Evolutionary conservation across 2,329 filamentous ascomycete species (phyloP).

Genomic region (Penicillium hordei): DNA sequence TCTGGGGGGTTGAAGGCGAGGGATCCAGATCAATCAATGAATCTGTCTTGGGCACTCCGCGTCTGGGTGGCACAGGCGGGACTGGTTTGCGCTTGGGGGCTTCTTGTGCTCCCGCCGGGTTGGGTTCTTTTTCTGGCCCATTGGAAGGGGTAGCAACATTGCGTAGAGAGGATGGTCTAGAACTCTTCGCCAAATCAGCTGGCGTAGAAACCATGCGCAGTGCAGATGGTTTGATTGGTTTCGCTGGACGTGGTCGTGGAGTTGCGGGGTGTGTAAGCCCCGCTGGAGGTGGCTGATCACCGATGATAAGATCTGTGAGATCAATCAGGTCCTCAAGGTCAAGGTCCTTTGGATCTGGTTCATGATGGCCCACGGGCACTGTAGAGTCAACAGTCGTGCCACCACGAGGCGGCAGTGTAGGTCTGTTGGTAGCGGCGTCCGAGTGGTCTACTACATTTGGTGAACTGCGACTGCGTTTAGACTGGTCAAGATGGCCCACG

Average conservation of each 20-base stretch:
- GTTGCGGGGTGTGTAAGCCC: constrained; percentile 20
- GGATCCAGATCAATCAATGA: constrained; percentile 19
- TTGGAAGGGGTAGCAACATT: not conserved
- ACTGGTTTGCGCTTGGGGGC: constrained; percentile 35
- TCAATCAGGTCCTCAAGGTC: constrained; percentile 42
- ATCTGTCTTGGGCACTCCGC: constrained; percentile 21
- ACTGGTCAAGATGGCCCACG: constrained; percentile 36
- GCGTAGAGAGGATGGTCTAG: constrained; percentile 1
- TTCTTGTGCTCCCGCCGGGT: constrained; percentile 19
- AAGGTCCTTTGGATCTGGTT: constrained; percentile 24
- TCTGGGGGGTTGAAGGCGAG: constrained; percentile 27
- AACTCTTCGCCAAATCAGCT: constrained; percentile 15
- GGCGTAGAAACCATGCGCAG: constrained; percentile 38
- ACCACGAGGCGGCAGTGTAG: constrained; percentile 42
- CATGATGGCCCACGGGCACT: constrained; percentile 10
- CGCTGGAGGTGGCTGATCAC: constrained; percentile 18
- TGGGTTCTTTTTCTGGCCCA: not conserved
- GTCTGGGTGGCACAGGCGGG: constrained; percentile 42
- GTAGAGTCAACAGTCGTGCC: constrained; percentile 23
- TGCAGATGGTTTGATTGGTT: constrained; percentile 47
- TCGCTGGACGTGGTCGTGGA: constrained; percentile 37
- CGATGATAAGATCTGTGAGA: constrained; percentile 34
- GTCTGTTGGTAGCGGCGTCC: constrained; percentile 34
- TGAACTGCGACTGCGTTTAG: constrained; percentile 27
- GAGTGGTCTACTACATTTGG: constrained; percentile 28